Base-by-base conservation (phyloP, 768 basidiomycete genomes). In the Lactarius trivialis region DNA sequence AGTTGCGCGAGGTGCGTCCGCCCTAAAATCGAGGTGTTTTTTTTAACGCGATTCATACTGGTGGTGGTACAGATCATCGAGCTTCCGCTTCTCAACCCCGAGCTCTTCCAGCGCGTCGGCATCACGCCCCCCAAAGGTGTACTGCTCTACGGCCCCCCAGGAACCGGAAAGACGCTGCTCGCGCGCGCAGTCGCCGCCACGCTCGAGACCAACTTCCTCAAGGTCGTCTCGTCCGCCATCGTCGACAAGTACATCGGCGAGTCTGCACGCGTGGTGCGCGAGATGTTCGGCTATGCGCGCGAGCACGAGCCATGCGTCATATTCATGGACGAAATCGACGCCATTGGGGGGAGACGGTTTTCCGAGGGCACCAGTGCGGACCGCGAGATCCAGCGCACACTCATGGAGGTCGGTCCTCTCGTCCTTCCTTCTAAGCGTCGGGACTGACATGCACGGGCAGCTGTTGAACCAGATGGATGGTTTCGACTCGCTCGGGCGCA, bases 391-490 rank as follows among this genome's bases (percentile, higher is more conserved):
- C 97, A 99, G 75, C 82, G 97, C 67, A 99, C 97, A 24, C 76
- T 99, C 41, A 99, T 99, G 97, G 97, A 99, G 82, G 86, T 88
- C 52, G 39, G 79, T 69, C 15, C 19, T 24, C 39, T 21, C 17
- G 2, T 49, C 24, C 12, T 53, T 21, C n/a, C n/a, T n/a, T n/a
- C n/a, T n/a, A n/a, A n/a, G n/a, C n/a, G n/a, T n/a, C 21, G 39
- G 52, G 54, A 55, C 45, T 19, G n/a, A 32, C 9, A 19, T 2
- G 19, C 41, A 11, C 9, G 11, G 45, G 17, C 69, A 96, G 93
- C 80, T 99, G 28, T 82, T 99, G 34, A 98, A 98, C 71, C 96
- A 98, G 76, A 97, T 99, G 93, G 97, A 99, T 72, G 97, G 97
- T 26, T 99, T 99, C 77, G 97, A 98, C 75, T 93, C 96, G 17